phyloP scores from a whole-genome alignment of 768 basidiomycete species.

The Trametes coccinea region DNA sequence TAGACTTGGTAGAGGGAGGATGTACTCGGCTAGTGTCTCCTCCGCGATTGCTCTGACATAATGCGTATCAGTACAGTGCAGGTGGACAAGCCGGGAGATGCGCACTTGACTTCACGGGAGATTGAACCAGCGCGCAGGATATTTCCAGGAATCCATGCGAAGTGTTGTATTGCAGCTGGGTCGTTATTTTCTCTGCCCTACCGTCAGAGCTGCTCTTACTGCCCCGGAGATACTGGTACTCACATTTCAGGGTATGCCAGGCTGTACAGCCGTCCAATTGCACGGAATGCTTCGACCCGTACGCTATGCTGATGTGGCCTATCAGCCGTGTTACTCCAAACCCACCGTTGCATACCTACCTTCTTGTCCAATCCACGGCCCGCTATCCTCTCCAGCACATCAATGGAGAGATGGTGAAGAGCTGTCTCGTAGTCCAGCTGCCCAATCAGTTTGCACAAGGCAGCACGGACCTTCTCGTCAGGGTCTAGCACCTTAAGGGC shows the following conservation, averaged over 20 bases:
- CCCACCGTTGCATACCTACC: slow-evolving; percentile 40
- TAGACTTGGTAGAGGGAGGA: slow-evolving; percentile 74
- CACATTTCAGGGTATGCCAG: slow-evolving; percentile 90
- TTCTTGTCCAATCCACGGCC: slow-evolving; percentile 85
- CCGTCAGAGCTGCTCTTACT: background rate
- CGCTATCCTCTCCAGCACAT: slow-evolving; percentile 62
- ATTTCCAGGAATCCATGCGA: slow-evolving; percentile 89
- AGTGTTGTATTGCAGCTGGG: slow-evolving; percentile 68
- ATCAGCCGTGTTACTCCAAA: background rate
- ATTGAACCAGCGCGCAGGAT: slow-evolving; percentile 60
- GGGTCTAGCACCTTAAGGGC: slow-evolving; percentile 74
- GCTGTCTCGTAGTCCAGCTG: slow-evolving; percentile 90
- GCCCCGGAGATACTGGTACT: slow-evolving; percentile 31
- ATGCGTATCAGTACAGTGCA: background rate
- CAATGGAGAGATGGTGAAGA: slow-evolving; percentile 72
- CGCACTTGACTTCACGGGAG: slow-evolving; percentile 60
- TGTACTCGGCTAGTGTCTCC: slow-evolving; percentile 65
- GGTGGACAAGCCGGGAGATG: background rate
- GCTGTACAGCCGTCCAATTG: slow-evolving; percentile 75
- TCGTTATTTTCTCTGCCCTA: slow-evolving; percentile 75
- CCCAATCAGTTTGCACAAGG: slow-evolving; percentile 79
- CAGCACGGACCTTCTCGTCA: slow-evolving; percentile 88
- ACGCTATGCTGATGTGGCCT: slow-evolving; percentile 50
- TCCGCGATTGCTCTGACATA: slow-evolving; percentile 57
- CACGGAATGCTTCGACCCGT: slow-evolving; percentile 73